Percentiles rank a stretch among this genome's conserved stretches.
phyloP scores from a whole-genome alignment of 257 asterid species.

The Salvia hispanica region DNA sequence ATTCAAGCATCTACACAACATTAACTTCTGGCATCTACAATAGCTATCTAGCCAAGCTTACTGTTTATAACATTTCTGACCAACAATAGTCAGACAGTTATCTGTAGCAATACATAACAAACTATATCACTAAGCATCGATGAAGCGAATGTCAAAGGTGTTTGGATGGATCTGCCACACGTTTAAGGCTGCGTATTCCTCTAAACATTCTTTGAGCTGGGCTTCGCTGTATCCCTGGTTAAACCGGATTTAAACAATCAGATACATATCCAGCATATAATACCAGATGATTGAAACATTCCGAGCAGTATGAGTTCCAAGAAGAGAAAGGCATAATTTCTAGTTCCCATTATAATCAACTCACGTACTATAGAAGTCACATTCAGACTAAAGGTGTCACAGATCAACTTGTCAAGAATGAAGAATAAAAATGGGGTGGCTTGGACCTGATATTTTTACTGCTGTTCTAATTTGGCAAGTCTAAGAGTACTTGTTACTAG shows the following conservation, averaged over 20 bases:
- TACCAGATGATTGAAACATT: neutral
- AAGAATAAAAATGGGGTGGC: neutral
- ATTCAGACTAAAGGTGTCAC: too few relatives aligned
- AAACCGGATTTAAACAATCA: slow-evolving; percentile 31
- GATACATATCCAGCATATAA: slow-evolving; percentile 7
- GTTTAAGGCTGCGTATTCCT: slow-evolving; percentile 95
- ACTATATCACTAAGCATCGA: slow-evolving; percentile 14
- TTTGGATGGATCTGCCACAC: slow-evolving; percentile 99
- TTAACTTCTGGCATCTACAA: neutral
- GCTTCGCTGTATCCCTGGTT: slow-evolving; percentile 96
- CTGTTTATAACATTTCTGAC: neutral
- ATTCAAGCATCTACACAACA: slow-evolving; percentile 5
- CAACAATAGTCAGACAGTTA: neutral
- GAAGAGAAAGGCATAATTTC: neutral
- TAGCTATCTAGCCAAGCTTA: neutral
- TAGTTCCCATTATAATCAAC: neutral
- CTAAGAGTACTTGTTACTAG: neutral
- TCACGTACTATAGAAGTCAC: too few relatives aligned
- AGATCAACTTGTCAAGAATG: neutral
- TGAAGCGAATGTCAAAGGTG: slow-evolving; percentile 77
- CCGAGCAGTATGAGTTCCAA: neutral
- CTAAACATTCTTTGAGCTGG: slow-evolving; percentile 90
- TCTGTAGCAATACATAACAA: neutral
- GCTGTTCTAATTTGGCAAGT: neutral
- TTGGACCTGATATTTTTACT: neutral